Evolutionary conservation across 2,329 filamentous ascomycete genomes (phyloP).

Genomic region (Cryoendolithus antarcticus): DNA sequence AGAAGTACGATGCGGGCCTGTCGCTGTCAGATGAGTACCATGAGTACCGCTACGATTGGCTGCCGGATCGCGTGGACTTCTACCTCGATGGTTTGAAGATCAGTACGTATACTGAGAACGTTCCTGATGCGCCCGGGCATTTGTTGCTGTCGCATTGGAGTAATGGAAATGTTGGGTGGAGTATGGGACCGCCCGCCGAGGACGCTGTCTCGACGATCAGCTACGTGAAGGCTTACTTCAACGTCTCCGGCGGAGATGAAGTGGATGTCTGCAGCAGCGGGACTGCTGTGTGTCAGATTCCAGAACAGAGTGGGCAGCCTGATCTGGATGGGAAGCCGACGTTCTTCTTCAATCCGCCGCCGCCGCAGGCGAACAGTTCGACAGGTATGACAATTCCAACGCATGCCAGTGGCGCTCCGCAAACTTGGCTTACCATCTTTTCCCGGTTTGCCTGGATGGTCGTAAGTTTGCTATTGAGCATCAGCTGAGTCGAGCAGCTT

Average conservation of each 20-base stretch:
- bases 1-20: conserved; percentile 49
- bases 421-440: too few relatives aligned
- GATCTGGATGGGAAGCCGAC: conserved; percentile 10
- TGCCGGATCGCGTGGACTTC: conserved; percentile 50
- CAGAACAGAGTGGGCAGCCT: conserved; percentile 10
- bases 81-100: conserved; percentile 53
- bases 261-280: not conserved
- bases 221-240: conserved; percentile 72
- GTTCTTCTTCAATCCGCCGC: conserved; percentile 6
- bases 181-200: conserved; percentile 51
- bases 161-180: conserved; percentile 62
- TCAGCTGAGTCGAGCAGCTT: too few relatives aligned
- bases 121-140: conserved; percentile 49
- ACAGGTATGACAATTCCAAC: too few relatives aligned
- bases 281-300: conserved; percentile 8
- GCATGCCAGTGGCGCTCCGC: too few relatives aligned
- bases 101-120: conserved; percentile 35
- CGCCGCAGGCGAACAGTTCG: not conserved
- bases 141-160: conserved; percentile 66
- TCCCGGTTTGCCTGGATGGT: too few relatives aligned
- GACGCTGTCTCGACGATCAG: conserved; percentile 53
- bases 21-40: conserved; percentile 54
- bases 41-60: conserved; percentile 70
- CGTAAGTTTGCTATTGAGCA: too few relatives aligned
- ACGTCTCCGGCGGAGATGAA: conserved; percentile 33